Evolutionary conservation across 306 rosid genomes (phyloP), one percentile per base, ranked within the genome.

Genomic region (Fagus sylvatica): DNA sequence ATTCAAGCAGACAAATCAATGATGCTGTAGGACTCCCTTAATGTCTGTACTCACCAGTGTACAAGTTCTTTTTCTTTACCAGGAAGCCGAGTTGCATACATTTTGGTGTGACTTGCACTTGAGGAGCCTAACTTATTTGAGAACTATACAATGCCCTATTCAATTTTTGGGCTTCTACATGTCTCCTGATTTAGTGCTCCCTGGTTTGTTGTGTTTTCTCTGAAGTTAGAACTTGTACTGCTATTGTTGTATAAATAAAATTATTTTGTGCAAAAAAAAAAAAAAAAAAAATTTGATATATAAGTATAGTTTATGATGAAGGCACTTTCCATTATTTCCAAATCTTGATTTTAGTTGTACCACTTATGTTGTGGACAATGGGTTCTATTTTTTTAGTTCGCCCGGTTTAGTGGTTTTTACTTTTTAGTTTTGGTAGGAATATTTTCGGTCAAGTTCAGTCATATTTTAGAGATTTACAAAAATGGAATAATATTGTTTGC

Each of bases 161-260:
- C 80, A 69, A 59, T 53, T 87, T 75, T 40, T 56, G 78, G 82
- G 78, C 62, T 82, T 82, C 76, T 55, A 76, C 74, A 79, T 74
- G 80, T 43, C 84, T 67, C 72, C 55, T 48, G 76, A 74, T 78
- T 71, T 73, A 60, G 43, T 78, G 74, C 73, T 78, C 69, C 80
- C 71, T 79, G 72, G 53, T 81, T 75, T 73, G 66, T 79, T 72
- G 71, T 72, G 36, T 72, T 79, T 57, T 66, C 42, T 71, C 71
- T 74, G 79, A 79, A 74, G 84, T 73, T 2, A 66, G 81, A 79
- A 77, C 64, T 32, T 85, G 72, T 64, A 73, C 80, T 82, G 69
- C 12, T 61, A 61, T 70, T 84, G 80, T 72, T 85, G 82, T 82
- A 83, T 82, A 86, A 86, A 82, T 80, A 79, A 82, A 82, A 54